Evolutionary conservation across 2,329 filamentous ascomycete genomes (phyloP), one percentile per base, ranked within the genome.

Genomic region (Beauveria sp.): DNA sequence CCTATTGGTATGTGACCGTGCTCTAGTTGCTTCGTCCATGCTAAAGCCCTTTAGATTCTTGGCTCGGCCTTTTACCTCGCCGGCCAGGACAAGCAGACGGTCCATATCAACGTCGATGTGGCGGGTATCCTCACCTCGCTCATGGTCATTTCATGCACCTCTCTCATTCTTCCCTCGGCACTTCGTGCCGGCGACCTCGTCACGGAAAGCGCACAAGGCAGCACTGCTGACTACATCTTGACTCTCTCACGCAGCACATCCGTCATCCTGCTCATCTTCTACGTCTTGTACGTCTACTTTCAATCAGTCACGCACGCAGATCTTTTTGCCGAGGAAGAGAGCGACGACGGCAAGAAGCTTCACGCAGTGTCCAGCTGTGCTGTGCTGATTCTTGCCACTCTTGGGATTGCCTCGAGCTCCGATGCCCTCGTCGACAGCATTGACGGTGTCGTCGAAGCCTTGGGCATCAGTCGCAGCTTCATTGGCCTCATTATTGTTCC

Each of bases 341-440:
- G 26, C 40, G 59, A 61, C 14, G 46, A 51, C 14, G 47, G 53
- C 18, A 57, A 62, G 55, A 63, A 63, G 57, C 57, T 64, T 6
- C 63, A 63, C 28, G 62, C 59, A 4, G 14, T 59, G 1, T 63
- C 63, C 4, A 64, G 63, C 62, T 63, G 63, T 54, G 48, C 59
- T 12, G 55, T 64, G 3, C 63, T 65, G 24, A 41, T 65, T 14
- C 43, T 65, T 18, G 64, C 64, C 6, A 65, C 64, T 3, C 55
- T 64, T n/a, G 64, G 62, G 2, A 63, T 65, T 9, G 60, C 60
- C 7, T 55, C 59, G 43, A 66, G 67, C 61, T 68, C 69, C 14
- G 68, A 69, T 34, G 66, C 68, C 9, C 68, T 69, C 40, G 67
- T 69, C 28, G 64, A 66, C 56, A 67, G 65, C 30, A 66, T 68